These are phyloP conservation scores for Monilinia vaccinii-corymbosi DNA, from an alignment of 2,329 filamentous ascomycete species.

Conservation along the genomic window DNA sequence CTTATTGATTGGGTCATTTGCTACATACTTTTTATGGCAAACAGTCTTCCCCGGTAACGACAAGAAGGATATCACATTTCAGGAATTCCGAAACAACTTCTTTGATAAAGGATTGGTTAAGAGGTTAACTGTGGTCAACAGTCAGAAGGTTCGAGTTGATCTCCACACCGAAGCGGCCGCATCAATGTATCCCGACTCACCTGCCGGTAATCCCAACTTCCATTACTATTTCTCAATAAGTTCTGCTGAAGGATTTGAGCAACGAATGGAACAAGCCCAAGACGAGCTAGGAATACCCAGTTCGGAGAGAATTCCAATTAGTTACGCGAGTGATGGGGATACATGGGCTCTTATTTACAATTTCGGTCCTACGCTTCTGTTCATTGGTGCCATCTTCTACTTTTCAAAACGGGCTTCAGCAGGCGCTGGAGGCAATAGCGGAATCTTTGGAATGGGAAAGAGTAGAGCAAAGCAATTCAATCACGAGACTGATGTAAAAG, in stretches of 20 bases:
- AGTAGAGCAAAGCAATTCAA: conserved; percentile 96
- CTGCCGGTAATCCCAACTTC: conserved; percentile 58
- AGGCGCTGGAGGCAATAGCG: conserved; percentile 56
- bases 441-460: conserved; percentile 93
- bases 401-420: conserved; percentile 66
- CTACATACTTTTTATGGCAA: conserved; percentile 54
- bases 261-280: conserved; percentile 79
- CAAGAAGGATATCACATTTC: conserved; percentile 85
- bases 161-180: conserved; percentile 67
- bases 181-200: conserved; percentile 66
- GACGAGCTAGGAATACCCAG: conserved; percentile 76
- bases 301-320: conserved; percentile 85
- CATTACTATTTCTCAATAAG: conserved; percentile 94
- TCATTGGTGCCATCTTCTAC: conserved; percentile 77
- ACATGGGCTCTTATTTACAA: conserved; percentile 46
- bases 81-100: conserved; percentile 90
- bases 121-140: conserved; percentile 75
- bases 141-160: conserved; percentile 69
- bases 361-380: conserved; percentile 60
- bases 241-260: conserved; percentile 87
- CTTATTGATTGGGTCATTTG: conserved; percentile 42
- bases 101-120: conserved; percentile 93
- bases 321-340: conserved; percentile 69
- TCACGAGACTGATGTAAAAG: conserved; percentile 90
- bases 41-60: conserved; percentile 58